Conservation (phyloP, 176 grass and related monocot genomes). For the Thalia dealbata region DNA sequence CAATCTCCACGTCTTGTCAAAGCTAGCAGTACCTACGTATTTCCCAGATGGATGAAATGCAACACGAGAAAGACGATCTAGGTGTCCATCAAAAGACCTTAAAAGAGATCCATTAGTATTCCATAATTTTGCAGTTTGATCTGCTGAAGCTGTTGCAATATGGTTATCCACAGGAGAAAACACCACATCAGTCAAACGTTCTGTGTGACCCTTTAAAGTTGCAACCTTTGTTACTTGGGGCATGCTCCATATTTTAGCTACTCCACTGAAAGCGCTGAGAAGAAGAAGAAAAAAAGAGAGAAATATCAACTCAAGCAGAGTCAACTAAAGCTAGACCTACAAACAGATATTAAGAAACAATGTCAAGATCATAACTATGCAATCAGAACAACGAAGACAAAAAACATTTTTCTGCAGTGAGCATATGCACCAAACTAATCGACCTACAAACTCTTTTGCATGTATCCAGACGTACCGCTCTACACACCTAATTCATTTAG, state of each 20-base stretch:
- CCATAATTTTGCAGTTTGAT: slow-evolving; percentile 86
- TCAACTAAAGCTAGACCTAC: slow-evolving; percentile 15
- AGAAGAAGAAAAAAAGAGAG: slow-evolving; percentile 18
- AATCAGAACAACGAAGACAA: neutral
- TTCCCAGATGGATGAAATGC: slow-evolving; percentile 94
- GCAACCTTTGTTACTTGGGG: slow-evolving; percentile 65
- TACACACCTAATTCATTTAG: neutral
- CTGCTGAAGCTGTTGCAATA: slow-evolving; percentile 81
- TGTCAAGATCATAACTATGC: neutral
- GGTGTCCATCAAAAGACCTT: slow-evolving; percentile 79
- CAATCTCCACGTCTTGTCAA: slow-evolving; percentile 95
- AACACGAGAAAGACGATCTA: slow-evolving; percentile 80
- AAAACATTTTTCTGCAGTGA: neutral
- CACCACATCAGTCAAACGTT: slow-evolving; percentile 91
- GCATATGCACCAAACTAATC: neutral
- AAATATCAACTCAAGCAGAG: slow-evolving; percentile 13
- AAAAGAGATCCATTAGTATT: slow-evolving; percentile 60
- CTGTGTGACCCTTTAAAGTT: slow-evolving; percentile 72
- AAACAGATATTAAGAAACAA: neutral
- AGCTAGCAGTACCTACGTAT: slow-evolving; percentile 91
- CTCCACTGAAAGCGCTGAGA: slow-evolving; percentile 75
- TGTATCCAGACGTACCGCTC: neutral
- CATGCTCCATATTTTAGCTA: slow-evolving; percentile 91
- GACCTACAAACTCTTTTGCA: neutral
- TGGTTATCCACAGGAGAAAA: slow-evolving; percentile 60